Evolutionary conservation across 805 yeast species (phyloP), one percentile per base, ranked within the genome.

Genomic region (Suhomyces sp.): DNA sequence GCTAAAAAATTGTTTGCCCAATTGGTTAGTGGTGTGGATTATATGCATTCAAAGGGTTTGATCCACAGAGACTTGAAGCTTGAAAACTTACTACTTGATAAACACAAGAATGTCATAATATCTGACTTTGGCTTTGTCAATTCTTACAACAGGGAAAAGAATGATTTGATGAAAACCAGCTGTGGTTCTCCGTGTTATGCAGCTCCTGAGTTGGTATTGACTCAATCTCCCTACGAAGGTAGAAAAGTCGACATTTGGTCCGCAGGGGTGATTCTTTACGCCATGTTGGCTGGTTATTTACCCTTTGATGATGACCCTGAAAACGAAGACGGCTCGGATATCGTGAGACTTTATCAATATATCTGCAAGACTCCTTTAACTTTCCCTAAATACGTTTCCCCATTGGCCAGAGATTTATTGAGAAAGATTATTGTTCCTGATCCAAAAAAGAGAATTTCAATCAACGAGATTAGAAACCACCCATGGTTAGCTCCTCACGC

Each of bases 151-250:
- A 69, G 71, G 33, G 79, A 77, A 19, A 79, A 70, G 50, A 66
- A 79, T 57, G 97, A 90, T 66, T 73, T 89, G 44, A 94, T 93
- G 98, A 85, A 85, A 65, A 93, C 98, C 1, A 83, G 92, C 35
- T 93, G 99, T 68, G 99, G 99, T 1, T 89, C 97, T 2, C 99
- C 99, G 0, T 93, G 99, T 68, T 93, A 93, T 69, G 99, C 99
- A 0, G 99, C 99, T 1, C 99, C 99, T 0, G 99, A 94, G 66
- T 73, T 94, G 52, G 99, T 94, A 3, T 86, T 91, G 27, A 86
- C 93, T 10, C 89, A 85, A 56, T 81, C 84, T 49, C 91, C 96
- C 13, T 94, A 94, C 66, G 90, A 88, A 59, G 97, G 97, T 20
- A 81, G 90, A 55, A 91, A 90, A 69, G 97, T 90, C 29, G 99